Evolutionary conservation across 345 rosid genomes (phyloP), one percentile per base, ranked within the genome.

Genomic region (Stellera chamaejasme): DNA sequence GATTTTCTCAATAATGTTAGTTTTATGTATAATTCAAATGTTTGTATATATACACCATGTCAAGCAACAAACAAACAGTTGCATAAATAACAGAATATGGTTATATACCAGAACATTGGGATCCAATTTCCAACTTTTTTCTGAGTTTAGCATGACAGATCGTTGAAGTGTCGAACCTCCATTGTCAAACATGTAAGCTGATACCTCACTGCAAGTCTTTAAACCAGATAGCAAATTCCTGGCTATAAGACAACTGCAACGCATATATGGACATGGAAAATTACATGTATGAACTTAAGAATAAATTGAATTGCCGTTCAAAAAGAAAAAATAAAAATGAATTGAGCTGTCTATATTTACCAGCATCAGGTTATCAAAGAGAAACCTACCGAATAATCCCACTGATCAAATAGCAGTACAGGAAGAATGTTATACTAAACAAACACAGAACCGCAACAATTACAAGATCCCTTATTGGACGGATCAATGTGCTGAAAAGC

Each of bases 141-240:
- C 87, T 45, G 78, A 71, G 66, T 73, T 81, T 65, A 88, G 80
- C 48, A 80, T 62, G 59, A 66, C 61, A 59, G 89, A 83, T 72
- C 85, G 76, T 52, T 77, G 70, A 59, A 76, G 57, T 72, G 75
- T 48, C 55, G 86, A 77, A 72, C 83, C 67, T 69, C 82, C 89
- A 68, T 75, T 73, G 48, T 83, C 84, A 63, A 75, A 76, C 99
- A 89, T 93, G 84, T 84, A 89, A 62, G 54, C 77, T 12, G 82
- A 83, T 51, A 93, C 91, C 69, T 93, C 99, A 59, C 77, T 64
- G 72, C 99, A 93, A 75, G 94, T 82, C 84, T 83, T 93, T 77
- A 93, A 77, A 70, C 99, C 99, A 72, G 87, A 82, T 66, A 93
- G 99, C 62, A 93, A 64, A 73, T 93, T 93, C 71, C 96, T 89